These are phyloP conservation scores for Astragalus membranaceus DNA, from an alignment of 306 rosid genomes.

Conservation along the genomic window DNA sequence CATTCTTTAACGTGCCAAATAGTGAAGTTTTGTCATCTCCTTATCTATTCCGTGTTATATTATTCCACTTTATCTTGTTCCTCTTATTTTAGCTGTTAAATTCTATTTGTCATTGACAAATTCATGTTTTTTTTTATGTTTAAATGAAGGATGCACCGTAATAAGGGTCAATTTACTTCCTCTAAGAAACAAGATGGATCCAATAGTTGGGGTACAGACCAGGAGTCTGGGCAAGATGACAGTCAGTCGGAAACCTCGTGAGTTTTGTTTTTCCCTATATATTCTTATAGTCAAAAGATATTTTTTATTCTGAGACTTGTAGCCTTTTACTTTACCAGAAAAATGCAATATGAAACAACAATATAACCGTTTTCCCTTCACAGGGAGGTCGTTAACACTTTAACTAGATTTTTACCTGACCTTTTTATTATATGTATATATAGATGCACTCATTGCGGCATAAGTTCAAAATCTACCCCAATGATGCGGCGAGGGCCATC, in stretches of 20 bases:
- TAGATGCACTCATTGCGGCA: constrained; percentile 86
- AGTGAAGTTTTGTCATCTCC: not conserved
- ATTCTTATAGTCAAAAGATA: not conserved
- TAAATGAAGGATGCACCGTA: constrained; percentile 85
- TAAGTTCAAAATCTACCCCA: constrained; percentile 81
- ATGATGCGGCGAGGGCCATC: constrained; percentile 99
- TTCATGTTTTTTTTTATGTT: constrained; percentile 14
- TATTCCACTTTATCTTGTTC: not conserved
- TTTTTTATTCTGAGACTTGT: not conserved
- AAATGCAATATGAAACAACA: not conserved
- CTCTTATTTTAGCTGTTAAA: constrained; percentile 9
- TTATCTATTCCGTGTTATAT: not conserved
- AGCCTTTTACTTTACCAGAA: not conserved
- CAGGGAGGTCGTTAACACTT: not conserved
- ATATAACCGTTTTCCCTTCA: not conserved
- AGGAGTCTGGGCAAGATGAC: constrained; percentile 71
- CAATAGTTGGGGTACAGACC: constrained; percentile 49
- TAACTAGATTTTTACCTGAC: not conserved
- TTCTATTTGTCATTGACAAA: not conserved
- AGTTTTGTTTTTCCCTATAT: constrained; percentile 30
- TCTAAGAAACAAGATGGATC: constrained; percentile 72
- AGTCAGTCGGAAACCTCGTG: constrained; percentile 62
- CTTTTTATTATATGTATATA: constrained; percentile 25
- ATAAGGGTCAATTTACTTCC: constrained; percentile 91
- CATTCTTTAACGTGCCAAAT: not conserved